Percentiles rank a stretch among this genome's conserved stretches.
These are phyloP conservation scores for Rubia tinctorum DNA, from an alignment of 305 asterid genomes.

Conservation along the genomic window DNA sequence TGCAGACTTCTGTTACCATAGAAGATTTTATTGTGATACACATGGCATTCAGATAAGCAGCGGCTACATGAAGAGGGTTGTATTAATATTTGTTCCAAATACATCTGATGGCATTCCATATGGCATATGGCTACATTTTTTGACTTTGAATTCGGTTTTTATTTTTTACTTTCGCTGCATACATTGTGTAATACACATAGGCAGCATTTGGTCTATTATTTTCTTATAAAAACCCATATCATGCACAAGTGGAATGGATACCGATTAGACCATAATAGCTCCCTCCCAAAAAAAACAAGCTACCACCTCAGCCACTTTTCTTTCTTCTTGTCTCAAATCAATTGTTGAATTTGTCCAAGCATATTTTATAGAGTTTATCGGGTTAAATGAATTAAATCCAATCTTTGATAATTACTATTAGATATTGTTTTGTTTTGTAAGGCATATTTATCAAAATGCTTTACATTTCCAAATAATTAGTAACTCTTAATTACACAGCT, in stretches of 20 bases:
- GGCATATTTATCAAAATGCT: too few species aligned
- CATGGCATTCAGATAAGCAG: slow-evolving; percentile 56
- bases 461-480: too few species aligned
- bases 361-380: too few species aligned
- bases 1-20: slow-evolving; percentile 46
- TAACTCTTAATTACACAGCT: too few species aligned
- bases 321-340: slow-evolving; percentile 34
- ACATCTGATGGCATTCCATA: slow-evolving; percentile 55
- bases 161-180: too few species aligned
- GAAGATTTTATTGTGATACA: slow-evolving; percentile 37
- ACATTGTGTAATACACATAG: slow-evolving; percentile 53
- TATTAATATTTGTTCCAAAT: slow-evolving; percentile 57
- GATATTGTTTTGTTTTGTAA: too few species aligned
- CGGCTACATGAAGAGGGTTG: slow-evolving; percentile 67
- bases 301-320: slow-evolving; percentile 35
- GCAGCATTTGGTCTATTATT: slow-evolving; percentile 34
- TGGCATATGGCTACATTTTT: slow-evolving; percentile 27
- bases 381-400: too few species aligned
- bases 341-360: slow-evolving; percentile 22
- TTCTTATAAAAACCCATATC: slow-evolving; percentile 36
- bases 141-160: slow-evolving; percentile 31
- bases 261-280: slow-evolving; percentile 34
- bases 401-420: too few species aligned
- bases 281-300: slow-evolving; percentile 39
- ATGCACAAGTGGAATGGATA: slow-evolving; percentile 55